Conservation (phyloP, 1,284 basidiomycete genomes). For the Rhodotorula glutinis region DNA sequence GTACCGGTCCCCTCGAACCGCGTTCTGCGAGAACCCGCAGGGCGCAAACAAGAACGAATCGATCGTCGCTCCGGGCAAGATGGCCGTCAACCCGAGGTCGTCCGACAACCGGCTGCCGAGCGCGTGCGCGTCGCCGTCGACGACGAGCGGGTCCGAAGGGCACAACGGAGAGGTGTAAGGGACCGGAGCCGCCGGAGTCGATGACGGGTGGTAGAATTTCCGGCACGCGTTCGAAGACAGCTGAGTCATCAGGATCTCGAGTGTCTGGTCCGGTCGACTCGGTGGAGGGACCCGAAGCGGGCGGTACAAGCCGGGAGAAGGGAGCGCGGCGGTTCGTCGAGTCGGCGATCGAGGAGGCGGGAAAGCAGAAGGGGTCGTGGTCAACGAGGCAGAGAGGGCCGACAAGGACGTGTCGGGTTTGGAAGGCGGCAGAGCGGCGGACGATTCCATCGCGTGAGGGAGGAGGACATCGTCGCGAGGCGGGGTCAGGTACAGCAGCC, state of each 20-base stretch:
- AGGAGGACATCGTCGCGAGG: constrained; percentile 51
- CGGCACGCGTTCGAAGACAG: constrained; percentile 71
- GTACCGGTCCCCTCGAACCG: constrained; percentile 83
- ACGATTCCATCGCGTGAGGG: constrained; percentile 40
- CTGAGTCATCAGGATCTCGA: constrained; percentile 98
- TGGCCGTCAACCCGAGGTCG: constrained; percentile 72
- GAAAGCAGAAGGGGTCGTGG: constrained; percentile 44
- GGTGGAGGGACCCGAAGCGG: constrained; percentile 24
- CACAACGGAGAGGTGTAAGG: constrained; percentile 32
- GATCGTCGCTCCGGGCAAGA: constrained; percentile 79
- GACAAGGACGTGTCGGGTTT: constrained; percentile 44
- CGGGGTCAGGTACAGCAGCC: constrained; percentile 87
- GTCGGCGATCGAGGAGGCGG: constrained; percentile 7
- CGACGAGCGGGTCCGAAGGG: constrained; percentile 38
- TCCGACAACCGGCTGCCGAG: constrained; percentile 68
- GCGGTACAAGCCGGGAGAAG: constrained; percentile 40
- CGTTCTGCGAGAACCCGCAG: constrained; percentile 96
- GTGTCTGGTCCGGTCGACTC: constrained; percentile 72
- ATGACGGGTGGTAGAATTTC: constrained; percentile 68
- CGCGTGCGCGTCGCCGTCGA: constrained; percentile 53
- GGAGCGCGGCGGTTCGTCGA: constrained; percentile 24
- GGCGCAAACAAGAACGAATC: constrained; percentile 94
- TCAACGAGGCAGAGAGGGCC: constrained; percentile 35
- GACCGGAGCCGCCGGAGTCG: constrained; percentile 26
- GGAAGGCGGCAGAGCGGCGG: constrained; percentile 47